A percentile compares a stretch with the other conserved stretches of the same genome.
Conservation (phyloP, 1,284 basidiomycete species). For the Cerioporus squamosus region DNA sequence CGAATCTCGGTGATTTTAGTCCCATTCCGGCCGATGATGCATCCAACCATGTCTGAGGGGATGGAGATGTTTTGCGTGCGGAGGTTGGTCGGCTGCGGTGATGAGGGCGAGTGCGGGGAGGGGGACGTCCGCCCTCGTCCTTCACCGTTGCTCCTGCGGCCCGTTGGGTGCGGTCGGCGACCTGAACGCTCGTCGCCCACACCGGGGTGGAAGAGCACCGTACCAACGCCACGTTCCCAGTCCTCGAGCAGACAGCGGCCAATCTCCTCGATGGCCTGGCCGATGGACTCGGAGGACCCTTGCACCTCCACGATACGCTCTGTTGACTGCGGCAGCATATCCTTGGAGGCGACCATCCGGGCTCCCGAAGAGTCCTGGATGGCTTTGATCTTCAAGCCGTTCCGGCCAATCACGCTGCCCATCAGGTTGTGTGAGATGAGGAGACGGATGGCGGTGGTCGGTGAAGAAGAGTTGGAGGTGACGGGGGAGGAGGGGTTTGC, state of each 20-base stretch:
- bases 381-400: constrained; percentile 98
- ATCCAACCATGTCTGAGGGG: constrained; percentile 98
- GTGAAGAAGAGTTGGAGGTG: constrained; percentile 61
- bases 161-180: constrained; percentile 29
- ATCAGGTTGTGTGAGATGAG: constrained; percentile 99
- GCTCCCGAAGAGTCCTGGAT: constrained; percentile 98
- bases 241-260: constrained; percentile 95
- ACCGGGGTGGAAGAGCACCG: constrained; percentile 95
- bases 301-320: constrained; percentile 98
- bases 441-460: constrained; percentile 89
- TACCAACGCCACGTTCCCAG: constrained; percentile 93
- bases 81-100: constrained; percentile 71
- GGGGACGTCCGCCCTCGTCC: constrained; percentile 66
- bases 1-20: constrained; percentile 99
- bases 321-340: constrained; percentile 98
- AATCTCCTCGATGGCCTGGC: constrained; percentile 92
- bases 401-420: constrained; percentile 98
- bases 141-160: constrained; percentile 53
- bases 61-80: constrained; percentile 99
- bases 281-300: constrained; percentile 89
- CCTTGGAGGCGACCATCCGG: constrained; percentile 97
- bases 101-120: constrained; percentile 62
- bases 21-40: constrained; percentile 95
- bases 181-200: constrained; percentile 74
- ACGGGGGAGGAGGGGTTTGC: constrained; percentile 73